Evolutionary conservation across 495 filamentous ascomycete species (phyloP).

Genomic region (Bathelium albidoporum): DNA sequence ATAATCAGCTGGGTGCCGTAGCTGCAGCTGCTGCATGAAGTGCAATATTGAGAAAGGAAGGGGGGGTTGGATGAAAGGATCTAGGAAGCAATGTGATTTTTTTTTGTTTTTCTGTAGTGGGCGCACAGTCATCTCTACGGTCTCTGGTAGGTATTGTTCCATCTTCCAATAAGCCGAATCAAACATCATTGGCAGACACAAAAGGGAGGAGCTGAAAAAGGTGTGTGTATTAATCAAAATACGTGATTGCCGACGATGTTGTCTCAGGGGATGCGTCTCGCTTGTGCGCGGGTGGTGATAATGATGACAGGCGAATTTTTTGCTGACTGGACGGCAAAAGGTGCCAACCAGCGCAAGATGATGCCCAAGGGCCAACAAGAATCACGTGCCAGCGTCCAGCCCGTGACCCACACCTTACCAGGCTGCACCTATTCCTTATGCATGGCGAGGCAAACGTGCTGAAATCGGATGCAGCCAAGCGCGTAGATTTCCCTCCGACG

Average conservation of each 20-base stretch:
- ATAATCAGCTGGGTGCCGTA: conserved; percentile 7
- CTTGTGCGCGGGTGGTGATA: background rate
- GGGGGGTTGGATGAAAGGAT: background rate
- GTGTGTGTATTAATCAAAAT: background rate
- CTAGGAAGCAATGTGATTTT: background rate
- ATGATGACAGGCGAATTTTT: background rate
- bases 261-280: no score
- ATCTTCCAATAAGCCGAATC: background rate
- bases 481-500: background rate
- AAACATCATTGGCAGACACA: background rate
- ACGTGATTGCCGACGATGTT: background rate
- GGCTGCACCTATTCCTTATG: no score
- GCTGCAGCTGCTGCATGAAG: conserved; percentile 7
- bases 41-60: background rate
- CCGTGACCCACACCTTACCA: background rate
- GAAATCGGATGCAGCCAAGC: background rate
- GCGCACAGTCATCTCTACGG: conserved; percentile 4
- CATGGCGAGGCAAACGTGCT: background rate
- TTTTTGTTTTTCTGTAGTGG: background rate
- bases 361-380: no score
- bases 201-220: background rate
- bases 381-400: background rate
- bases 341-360: no score
- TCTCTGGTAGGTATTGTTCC: background rate
- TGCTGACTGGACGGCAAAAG: background rate